A percentile compares a stretch with the other conserved stretches of the same genome.
Evolutionary conservation across 2,329 filamentous ascomycete genomes (phyloP).

Genomic region (Venturia pyrina): DNA sequence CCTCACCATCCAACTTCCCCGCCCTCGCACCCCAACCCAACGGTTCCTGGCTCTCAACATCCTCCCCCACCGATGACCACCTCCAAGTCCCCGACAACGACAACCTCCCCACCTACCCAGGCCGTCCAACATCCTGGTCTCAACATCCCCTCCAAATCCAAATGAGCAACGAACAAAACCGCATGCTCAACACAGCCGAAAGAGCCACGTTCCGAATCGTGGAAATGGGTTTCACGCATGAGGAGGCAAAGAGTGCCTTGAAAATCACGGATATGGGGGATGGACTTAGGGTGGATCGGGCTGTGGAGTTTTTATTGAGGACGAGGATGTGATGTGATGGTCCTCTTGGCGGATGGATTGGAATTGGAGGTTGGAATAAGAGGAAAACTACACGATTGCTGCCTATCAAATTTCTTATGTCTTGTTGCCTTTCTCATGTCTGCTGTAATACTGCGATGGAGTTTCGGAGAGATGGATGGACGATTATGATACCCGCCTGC

Average conservation of each 20-base stretch:
- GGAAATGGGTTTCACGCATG: conserved; percentile 48
- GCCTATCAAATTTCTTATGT: no score
- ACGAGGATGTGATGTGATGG: not conserved
- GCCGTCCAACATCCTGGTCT: not conserved
- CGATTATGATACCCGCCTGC: not conserved
- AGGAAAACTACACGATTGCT: no score
- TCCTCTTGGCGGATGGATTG: not conserved
- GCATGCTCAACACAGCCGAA: conserved; percentile 42
- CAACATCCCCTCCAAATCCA: conserved; percentile 6
- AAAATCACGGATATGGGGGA: conserved; percentile 50
- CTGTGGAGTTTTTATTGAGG: conserved; percentile 44
- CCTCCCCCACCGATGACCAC: not conserved
- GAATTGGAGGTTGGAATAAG: no score
- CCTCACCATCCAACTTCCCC: not conserved
- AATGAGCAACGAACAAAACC: not conserved
- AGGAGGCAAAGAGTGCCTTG: conserved; percentile 47
- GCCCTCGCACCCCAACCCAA: not conserved
- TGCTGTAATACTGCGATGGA: not conserved
- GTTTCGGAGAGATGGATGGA: not conserved
- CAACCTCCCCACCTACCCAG: not conserved
- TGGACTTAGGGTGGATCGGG: conserved; percentile 46
- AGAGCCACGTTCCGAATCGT: conserved; percentile 47
- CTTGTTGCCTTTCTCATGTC: not conserved
- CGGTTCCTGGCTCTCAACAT: not conserved
- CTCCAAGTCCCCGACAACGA: not conserved